Evolutionary conservation across 345 rosid species (phyloP).

Genomic region (Aegle marmelos): DNA sequence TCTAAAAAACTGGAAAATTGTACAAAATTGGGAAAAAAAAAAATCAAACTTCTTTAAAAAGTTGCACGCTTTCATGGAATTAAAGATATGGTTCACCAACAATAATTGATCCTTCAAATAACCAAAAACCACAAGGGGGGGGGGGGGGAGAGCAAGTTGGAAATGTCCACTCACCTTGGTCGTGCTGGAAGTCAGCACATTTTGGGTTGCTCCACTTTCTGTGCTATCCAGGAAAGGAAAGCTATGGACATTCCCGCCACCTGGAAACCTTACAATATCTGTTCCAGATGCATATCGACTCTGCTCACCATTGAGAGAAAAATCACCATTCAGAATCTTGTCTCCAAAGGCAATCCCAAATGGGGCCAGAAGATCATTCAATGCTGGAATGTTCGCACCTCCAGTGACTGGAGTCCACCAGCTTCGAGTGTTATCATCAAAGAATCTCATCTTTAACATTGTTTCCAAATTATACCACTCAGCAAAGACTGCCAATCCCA

Average conservation of each 20-base stretch:
- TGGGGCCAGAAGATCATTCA: conserved; percentile 89
- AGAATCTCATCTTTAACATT: conserved; percentile 98
- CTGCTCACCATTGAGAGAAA: conserved; percentile 87
- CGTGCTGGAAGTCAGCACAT: conserved; percentile 55
- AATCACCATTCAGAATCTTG: conserved; percentile 92
- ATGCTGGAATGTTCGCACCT: conserved; percentile 93
- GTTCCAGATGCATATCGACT: conserved; percentile 99
- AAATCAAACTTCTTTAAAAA: not conserved
- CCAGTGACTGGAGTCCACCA: conserved; percentile 99
- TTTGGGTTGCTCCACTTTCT: conserved; percentile 96
- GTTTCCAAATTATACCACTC: conserved; percentile 99
- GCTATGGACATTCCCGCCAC: conserved; percentile 79
- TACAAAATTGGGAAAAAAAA: not conserved
- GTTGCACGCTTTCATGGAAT: too few species aligned
- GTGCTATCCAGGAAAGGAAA: conserved; percentile 92
- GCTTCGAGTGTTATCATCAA: conserved; percentile 94
- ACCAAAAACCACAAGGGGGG: not conserved
- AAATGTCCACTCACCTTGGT: conserved; percentile 40
- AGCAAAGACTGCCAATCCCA: conserved; percentile 86
- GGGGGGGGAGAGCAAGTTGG: too few species aligned
- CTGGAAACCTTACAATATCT: conserved; percentile 86
- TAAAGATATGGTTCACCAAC: not conserved
- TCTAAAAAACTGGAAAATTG: not conserved
- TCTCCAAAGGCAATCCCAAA: conserved; percentile 98
- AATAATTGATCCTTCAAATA: not conserved